phyloP scores from a whole-genome alignment of 129 eudicot species.

The Flaveria brownii region DNA sequence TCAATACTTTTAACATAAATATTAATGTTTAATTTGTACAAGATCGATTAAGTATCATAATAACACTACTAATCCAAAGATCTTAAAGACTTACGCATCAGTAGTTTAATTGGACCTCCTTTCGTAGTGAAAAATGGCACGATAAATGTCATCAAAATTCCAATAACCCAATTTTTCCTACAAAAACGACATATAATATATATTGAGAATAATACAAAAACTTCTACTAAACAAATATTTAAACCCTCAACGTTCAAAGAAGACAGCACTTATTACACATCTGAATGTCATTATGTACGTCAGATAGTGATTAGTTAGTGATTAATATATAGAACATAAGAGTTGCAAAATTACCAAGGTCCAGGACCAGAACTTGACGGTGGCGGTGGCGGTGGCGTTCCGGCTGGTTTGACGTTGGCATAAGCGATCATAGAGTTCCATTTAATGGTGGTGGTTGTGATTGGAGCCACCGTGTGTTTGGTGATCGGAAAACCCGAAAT shows the following conservation, averaged over 20 bases:
- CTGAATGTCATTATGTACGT: too few species aligned
- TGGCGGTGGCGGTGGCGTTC: slow-evolving; percentile 31
- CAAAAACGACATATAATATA: neutral
- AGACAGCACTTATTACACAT: too few species aligned
- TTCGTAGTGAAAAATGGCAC: slow-evolving; percentile 50
- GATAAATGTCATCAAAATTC: slow-evolving; percentile 36
- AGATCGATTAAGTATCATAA: neutral
- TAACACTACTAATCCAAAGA: neutral
- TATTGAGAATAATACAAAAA: neutral
- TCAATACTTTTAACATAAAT: neutral
- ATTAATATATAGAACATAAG: neutral
- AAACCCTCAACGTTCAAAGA: too few species aligned
- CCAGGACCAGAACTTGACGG: slow-evolving; percentile 30
- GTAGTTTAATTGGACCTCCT: slow-evolving; percentile 49
- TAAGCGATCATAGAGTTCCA: slow-evolving; percentile 28
- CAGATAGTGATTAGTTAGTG: too few species aligned
- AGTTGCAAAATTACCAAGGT: slow-evolving; percentile 29
- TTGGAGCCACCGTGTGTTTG: slow-evolving; percentile 8
- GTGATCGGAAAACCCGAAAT: slow-evolving; percentile 33
- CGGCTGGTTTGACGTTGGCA: slow-evolving; percentile 28
- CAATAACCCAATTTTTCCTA: slow-evolving; percentile 57
- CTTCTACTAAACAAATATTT: too few species aligned
- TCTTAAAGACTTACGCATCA: slow-evolving; percentile 37
- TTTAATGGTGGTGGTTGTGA: slow-evolving; percentile 26
- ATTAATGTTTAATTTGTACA: neutral